Evolutionary conservation across 2,329 filamentous ascomycete species (phyloP), one percentile per base, ranked within the genome.

Genomic region (Cladosporium sphaerospermum): DNA sequence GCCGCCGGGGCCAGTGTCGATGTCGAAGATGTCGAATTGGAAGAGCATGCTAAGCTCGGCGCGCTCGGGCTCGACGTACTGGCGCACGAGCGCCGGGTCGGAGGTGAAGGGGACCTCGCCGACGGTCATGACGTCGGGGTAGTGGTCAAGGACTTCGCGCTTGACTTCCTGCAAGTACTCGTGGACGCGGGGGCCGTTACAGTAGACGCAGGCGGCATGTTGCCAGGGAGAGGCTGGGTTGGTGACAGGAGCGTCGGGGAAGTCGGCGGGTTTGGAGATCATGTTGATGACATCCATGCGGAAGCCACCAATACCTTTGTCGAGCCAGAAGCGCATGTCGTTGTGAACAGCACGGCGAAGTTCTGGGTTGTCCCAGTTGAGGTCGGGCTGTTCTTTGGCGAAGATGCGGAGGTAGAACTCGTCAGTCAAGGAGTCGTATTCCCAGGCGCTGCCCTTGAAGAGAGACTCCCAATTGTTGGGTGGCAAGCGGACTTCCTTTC

Each of bases 361-460:
- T 8, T 79, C 80, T 0, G 77, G 75, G 53, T 85, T 87, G 64
- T 92, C 86, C 87, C 87, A 93, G 70, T 93, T 93, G 11, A 93
- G 76, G 61, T 93, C 89, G 0, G 89, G 88, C 66, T 92, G 88
- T 58, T 88, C 82, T 6, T 78, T 79, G 8, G 84, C 83, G 67
- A 89, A 95, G 10, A 93, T 76, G 57, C 86, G 83, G 0, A 91
- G 79, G 62, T 89, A 91, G 67, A 89, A 91, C 68, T 91, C 85
- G 46, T 78, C 75, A 0, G 85, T 88, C n/a, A 70, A 65, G 59
- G 86, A 81, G 61, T 90, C 86, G 73, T 81, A 91, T 55, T 83
- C 73, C 86, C 85, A 89, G 0, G 78, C 76, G 55, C 74, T 81
- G 10, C 64, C 63, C 14, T 67, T 67, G 82, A 86, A 71, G 75